Base-by-base conservation (phyloP, 169 alveolate genomes). In the Cryptosporidium ryanae region DNA sequence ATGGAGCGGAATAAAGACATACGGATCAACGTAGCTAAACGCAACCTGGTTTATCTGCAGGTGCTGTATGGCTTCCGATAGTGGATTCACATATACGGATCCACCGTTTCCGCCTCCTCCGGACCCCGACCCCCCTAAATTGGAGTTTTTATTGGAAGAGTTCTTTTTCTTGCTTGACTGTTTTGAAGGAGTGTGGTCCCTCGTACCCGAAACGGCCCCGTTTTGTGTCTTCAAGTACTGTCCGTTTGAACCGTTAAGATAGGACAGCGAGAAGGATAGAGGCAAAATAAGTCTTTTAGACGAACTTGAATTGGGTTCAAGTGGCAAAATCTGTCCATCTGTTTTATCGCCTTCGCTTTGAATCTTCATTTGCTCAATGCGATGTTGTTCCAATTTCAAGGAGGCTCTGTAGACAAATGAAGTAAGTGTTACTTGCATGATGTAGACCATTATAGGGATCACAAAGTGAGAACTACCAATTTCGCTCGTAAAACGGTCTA, bases 1-100 rank as follows among this genome's bases (percentile, higher is more conserved):
- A 27, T 68, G 66, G 4, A 68, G 46, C 27, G 83, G 83, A 52
- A 54, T 52, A 68, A 68, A 68, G 10, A 68, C 83, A 8, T 68
- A 68, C 1, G 83, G 83, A 29, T 68, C 83, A 29, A 68, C 64
- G 18, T 52, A 54, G 21, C 83, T 68, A 4, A 55, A 50, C 13
- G 83, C 38, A n/a, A 68, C 66, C 34, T 68, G 83, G 43, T 68
- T 68, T 29, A 55, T 32, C 21, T 68, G 83, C 15, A 68, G 49
- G 52, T 68, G 83, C 10, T 68, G 83, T 5, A 68, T 68, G 32
- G 66, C 83, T 21, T 68, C 67, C 13, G 83, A 6, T 1, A 68
- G 50, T 12, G 83, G 83, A 54, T 68, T 68, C 7, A 61, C 27
- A 25, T 50, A 55, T 1, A 55, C 12, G 5, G 21, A 29, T 15